Evolutionary conservation across 345 rosid species (phyloP).

Genomic region (Syzygium grande): DNA sequence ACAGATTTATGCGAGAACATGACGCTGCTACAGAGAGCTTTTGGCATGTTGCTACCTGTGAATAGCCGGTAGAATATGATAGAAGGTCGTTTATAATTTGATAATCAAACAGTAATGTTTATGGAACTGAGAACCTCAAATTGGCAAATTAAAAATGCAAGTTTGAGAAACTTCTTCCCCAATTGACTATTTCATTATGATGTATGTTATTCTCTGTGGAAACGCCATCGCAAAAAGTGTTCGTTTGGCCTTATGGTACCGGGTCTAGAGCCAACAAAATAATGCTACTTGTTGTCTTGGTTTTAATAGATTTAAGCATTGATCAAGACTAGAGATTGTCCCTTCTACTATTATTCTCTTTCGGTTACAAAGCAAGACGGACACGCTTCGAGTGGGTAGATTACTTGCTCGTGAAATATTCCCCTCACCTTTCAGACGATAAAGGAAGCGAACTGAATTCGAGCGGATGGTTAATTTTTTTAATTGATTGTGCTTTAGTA

Average conservation of each 20-base stretch:
- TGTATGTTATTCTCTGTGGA: background rate
- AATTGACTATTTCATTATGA: background rate
- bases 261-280: background rate
- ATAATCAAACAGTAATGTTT: background rate
- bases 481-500: background rate
- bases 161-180: background rate
- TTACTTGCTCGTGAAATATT: background rate
- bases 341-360: background rate
- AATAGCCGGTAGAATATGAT: background rate
- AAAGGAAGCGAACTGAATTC: background rate
- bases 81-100: background rate
- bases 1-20: background rate
- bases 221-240: background rate
- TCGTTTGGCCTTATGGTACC: background rate
- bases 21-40: background rate
- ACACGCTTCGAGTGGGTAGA: background rate
- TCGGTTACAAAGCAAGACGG: background rate
- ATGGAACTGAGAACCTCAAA: background rate
- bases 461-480: background rate
- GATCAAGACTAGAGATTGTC: background rate
- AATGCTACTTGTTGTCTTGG: background rate
- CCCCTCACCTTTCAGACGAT: background rate
- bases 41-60: background rate
- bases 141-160: background rate
- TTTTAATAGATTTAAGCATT: background rate